A percentile compares a stretch with the other conserved stretches of the same genome.
These are phyloP conservation scores for Dactylis glomerata DNA, from an alignment of 176 grass and related monocot genomes.

Conservation along the genomic window DNA sequence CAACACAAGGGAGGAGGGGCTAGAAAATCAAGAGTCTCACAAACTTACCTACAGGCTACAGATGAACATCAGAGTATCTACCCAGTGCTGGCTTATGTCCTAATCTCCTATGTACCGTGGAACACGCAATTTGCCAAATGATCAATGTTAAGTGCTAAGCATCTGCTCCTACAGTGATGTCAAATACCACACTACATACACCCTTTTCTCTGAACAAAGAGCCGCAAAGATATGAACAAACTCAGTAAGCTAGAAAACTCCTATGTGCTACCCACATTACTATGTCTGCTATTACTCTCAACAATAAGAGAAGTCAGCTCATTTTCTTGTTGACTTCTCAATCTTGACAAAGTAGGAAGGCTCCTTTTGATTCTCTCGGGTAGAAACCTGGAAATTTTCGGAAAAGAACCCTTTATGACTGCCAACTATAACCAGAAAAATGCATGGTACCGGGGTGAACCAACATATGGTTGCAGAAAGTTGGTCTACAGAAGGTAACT, in stretches of 20 bases:
- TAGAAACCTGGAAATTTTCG: constrained; percentile 56
- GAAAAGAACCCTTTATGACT: constrained; percentile 1
- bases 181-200: not conserved
- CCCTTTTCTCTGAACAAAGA: not conserved
- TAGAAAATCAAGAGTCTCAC: not conserved
- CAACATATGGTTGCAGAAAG: not conserved
- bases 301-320: constrained; percentile 73
- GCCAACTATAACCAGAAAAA: not conserved
- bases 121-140: not conserved
- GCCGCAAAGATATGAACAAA: constrained; percentile 1
- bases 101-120: constrained; percentile 21
- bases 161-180: constrained; percentile 19
- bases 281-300: constrained; percentile 42
- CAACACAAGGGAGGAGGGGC: not conserved
- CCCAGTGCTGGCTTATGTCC: not conserved
- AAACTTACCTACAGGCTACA: constrained; percentile 1
- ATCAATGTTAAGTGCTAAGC: constrained; percentile 27
- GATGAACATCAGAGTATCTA: constrained; percentile 14
- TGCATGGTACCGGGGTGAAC: not conserved
- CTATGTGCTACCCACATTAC: not conserved
- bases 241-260: not conserved
- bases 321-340: constrained; percentile 67
- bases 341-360: constrained; percentile 52
- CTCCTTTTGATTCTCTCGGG: constrained; percentile 66
- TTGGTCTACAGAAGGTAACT: constrained; percentile 23